These are phyloP conservation scores for Wallacemonas sp. DNA, from an alignment of 208 protist species.

Conservation along the genomic window DNA sequence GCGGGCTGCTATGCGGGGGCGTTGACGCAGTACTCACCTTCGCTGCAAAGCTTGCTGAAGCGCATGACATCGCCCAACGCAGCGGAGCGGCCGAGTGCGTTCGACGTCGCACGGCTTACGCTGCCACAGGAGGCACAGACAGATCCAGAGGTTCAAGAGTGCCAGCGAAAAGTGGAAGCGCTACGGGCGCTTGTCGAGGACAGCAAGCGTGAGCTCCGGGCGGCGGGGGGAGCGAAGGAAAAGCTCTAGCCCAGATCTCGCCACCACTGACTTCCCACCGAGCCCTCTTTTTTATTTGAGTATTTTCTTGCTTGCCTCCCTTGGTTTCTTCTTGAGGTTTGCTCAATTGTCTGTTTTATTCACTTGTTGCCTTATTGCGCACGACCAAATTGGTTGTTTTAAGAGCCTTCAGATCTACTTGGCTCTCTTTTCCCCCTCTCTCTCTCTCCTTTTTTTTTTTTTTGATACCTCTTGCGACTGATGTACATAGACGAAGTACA, in stretches of 20 bases:
- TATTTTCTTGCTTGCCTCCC: conserved; percentile 6
- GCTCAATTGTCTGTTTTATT: conserved; percentile 6
- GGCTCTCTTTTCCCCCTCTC: too few relatives aligned
- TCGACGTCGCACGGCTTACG: conserved; percentile 28
- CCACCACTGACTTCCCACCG: not conserved
- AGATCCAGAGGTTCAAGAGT: not conserved
- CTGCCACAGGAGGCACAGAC: not conserved
- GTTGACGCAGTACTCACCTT: conserved; percentile 23
- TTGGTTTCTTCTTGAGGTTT: not conserved
- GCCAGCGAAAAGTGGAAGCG: not conserved
- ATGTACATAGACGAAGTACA: too few relatives aligned
- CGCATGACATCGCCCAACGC: conserved; percentile 26
- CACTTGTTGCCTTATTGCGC: not conserved
- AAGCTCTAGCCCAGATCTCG: not conserved
- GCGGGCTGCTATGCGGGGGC: conserved; percentile 19
- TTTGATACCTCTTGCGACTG: too few relatives aligned
- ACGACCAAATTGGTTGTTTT: too few relatives aligned
- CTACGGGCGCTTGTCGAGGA: not conserved
- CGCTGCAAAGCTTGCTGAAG: conserved; percentile 25
- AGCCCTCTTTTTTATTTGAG: conserved; percentile 9
- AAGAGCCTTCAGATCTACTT: too few relatives aligned
- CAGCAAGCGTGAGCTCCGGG: not conserved
- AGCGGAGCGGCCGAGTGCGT: conserved; percentile 20
- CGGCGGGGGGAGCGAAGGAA: not conserved
- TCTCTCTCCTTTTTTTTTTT: conserved; percentile 6